phyloP scores from a whole-genome alignment of 345 rosid genomes.

The Camelina hispida region DNA sequence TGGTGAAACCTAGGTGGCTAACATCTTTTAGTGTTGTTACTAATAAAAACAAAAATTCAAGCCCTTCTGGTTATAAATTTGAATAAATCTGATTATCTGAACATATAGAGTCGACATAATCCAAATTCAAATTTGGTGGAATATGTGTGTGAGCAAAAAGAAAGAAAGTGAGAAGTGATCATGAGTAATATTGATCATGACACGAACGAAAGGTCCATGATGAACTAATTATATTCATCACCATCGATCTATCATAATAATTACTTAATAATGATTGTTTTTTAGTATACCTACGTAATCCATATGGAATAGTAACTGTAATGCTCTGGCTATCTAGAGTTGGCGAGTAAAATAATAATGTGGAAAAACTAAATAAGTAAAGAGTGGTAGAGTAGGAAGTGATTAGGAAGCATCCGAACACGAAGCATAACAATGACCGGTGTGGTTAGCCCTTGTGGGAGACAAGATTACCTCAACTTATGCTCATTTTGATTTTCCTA shows the following conservation, averaged over 20 bases:
- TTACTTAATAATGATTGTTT: constrained; percentile 15
- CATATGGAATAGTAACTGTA: constrained; percentile 1
- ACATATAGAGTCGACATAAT: too few species aligned
- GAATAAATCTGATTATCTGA: too few species aligned
- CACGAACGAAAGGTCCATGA: constrained; percentile 17
- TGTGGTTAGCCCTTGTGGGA: constrained; percentile 45
- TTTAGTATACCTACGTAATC: not conserved
- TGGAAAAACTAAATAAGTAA: not conserved
- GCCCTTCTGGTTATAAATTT: not conserved
- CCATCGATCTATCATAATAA: constrained; percentile 1
- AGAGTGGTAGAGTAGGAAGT: constrained; percentile 31
- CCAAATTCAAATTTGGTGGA: too few species aligned
- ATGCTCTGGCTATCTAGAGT: constrained; percentile 15
- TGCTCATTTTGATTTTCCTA: constrained; percentile 25
- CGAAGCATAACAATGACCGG: constrained; percentile 24
- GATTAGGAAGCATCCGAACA: constrained; percentile 44
- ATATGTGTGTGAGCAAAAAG: not conserved
- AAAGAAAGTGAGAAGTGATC: not conserved
- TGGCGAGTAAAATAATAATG: not conserved
- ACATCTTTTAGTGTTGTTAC: not conserved
- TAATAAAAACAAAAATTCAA: too few species aligned
- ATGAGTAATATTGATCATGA: not conserved
- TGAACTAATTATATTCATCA: constrained; percentile 12
- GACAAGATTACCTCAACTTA: constrained; percentile 49
- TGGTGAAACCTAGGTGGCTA: too few species aligned